A percentile compares a stretch with the other conserved stretches of the same genome.
These are phyloP conservation scores for Yamadazyma sp. DNA, from an alignment of 1,139 yeast species.

Conservation along the genomic window DNA sequence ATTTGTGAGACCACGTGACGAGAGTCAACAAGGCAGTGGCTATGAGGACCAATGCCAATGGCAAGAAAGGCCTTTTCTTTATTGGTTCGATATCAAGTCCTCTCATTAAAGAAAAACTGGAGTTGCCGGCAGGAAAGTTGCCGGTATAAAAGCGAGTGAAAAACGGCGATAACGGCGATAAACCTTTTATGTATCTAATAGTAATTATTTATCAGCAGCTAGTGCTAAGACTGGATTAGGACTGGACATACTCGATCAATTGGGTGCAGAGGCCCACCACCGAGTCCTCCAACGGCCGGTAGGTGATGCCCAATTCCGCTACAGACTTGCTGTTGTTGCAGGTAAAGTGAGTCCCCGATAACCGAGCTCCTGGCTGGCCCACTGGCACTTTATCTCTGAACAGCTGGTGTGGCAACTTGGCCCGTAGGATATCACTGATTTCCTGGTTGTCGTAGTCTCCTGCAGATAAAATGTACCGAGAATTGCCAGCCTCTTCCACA, in stretches of 20 bases:
- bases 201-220: too few relatives aligned
- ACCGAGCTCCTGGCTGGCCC: constrained; percentile 22
- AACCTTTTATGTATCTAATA: background rate
- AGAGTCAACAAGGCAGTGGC: background rate
- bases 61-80: background rate
- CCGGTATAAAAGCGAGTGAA: too few relatives aligned
- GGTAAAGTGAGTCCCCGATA: constrained; percentile 22
- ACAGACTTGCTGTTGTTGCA: constrained; percentile 21
- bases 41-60: background rate
- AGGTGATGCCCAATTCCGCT: constrained; percentile 21
- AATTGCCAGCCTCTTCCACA: constrained; percentile 18
- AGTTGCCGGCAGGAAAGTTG: too few relatives aligned
- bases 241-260: constrained; percentile 5
- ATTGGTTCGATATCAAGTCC: background rate
- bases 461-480: constrained; percentile 29
- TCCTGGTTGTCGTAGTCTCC: constrained; percentile 30
- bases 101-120: background rate
- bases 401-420: constrained; percentile 5
- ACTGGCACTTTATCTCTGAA: constrained; percentile 15
- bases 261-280: constrained; percentile 44
- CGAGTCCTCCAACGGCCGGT: constrained; percentile 33
- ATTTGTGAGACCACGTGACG: background rate
- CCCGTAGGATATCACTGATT: constrained; percentile 23
- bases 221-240: too few relatives aligned
- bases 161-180: background rate